Conservation (phyloP, 1,284 basidiomycete species). For the Apiotrichum laibachii region DNA sequence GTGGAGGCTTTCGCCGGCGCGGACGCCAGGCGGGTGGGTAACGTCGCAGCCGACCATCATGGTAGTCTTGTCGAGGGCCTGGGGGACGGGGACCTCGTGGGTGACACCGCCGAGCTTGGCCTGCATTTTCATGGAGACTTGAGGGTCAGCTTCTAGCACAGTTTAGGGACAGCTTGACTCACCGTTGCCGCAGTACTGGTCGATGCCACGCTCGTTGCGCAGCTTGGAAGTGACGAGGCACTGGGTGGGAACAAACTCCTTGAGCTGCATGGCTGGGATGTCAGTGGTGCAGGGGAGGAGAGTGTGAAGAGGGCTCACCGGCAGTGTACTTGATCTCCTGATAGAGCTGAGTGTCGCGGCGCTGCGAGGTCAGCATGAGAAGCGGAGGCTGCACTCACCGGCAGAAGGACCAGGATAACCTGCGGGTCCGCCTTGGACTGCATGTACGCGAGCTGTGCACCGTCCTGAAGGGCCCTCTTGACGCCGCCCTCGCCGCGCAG, state of each 20-base stretch:
- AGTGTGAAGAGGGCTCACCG: constrained; percentile 5
- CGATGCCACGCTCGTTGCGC: constrained; percentile 42
- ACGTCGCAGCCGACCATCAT: constrained; percentile 54
- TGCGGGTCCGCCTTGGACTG: constrained; percentile 42
- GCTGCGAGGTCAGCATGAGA: constrained; percentile 15
- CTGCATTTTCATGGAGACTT: constrained; percentile 49
- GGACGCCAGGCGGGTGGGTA: constrained; percentile 23
- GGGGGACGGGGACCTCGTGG: constrained; percentile 38
- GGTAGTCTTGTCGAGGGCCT: constrained; percentile 40
- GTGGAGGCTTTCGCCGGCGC: constrained; percentile 37
- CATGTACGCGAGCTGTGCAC: constrained; percentile 32
- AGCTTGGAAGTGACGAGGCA: constrained; percentile 49
- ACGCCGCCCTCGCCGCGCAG: background rate
- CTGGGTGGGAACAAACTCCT: constrained; percentile 34
- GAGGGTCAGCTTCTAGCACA: no score
- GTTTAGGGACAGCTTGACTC: constrained; percentile 9
- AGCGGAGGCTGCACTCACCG: constrained; percentile 23
- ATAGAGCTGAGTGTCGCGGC: constrained; percentile 47
- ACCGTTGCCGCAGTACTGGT: constrained; percentile 54
- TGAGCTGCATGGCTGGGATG: constrained; percentile 12
- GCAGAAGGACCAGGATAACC: constrained; percentile 46
- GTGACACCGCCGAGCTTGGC: constrained; percentile 56
- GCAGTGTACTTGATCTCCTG: constrained; percentile 50
- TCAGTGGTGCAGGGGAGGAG: no score
- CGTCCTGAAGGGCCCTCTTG: constrained; percentile 23